phyloP scores from a whole-genome alignment of 2,329 filamentous ascomycete species.

The Pyricularia sp. region DNA sequence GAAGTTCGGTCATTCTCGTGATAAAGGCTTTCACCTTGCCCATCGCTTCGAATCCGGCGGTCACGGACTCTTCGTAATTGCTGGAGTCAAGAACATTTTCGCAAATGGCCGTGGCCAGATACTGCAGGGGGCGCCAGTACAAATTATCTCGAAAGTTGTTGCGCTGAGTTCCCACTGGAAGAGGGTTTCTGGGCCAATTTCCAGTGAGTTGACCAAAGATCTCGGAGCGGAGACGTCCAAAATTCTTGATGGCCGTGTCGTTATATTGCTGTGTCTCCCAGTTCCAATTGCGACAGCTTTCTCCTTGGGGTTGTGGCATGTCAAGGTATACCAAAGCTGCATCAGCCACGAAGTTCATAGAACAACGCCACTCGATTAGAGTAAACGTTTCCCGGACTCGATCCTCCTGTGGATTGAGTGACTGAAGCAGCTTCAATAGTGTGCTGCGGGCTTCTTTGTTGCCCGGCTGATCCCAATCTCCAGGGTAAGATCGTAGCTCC shows the following conservation, averaged over 20 bases:
- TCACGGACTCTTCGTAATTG: not conserved
- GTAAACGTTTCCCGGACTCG: not conserved
- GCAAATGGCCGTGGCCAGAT: not conserved
- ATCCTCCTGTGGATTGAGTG: not conserved
- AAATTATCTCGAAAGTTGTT: not conserved
- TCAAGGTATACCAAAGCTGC: not conserved
- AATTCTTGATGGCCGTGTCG: not conserved
- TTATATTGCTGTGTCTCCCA: not conserved
- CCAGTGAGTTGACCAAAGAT: not conserved
- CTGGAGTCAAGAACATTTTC: not conserved
- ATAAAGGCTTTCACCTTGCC: not conserved
- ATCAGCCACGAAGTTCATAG: conserved; percentile 5
- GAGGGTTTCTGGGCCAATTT: conserved; percentile 1
- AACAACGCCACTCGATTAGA: conserved; percentile 5
- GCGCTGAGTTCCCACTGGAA: not conserved
- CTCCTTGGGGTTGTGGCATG: not conserved
- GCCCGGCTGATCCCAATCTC: conserved; percentile 3
- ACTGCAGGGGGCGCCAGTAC: conserved; percentile 3
- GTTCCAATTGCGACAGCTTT: conserved; percentile 4
- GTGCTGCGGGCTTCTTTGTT: not conserved
- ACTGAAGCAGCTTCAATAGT: not conserved
- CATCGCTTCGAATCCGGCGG: not conserved
- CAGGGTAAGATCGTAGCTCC: conserved; percentile 1
- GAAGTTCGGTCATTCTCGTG: not conserved
- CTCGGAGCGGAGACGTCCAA: not conserved